A percentile compares a stretch with the other conserved stretches of the same genome.
phyloP scores from a whole-genome alignment of 257 asterid genomes.

The Cinchona pubescens region DNA sequence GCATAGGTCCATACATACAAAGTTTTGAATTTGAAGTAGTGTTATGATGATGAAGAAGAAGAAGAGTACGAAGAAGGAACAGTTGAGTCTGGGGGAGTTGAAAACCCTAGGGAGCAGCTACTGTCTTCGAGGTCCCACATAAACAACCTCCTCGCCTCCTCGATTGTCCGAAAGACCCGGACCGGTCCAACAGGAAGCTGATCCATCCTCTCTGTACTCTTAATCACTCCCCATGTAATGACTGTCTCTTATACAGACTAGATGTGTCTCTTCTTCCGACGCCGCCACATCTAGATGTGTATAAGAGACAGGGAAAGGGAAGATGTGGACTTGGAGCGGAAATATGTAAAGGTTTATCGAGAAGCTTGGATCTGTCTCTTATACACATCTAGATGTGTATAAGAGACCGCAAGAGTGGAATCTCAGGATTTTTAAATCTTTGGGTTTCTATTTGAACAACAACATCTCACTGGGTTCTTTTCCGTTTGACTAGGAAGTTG shows the following conservation, averaged over 20 bases:
- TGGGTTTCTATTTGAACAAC: too few relatives aligned
- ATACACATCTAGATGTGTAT: too few relatives aligned
- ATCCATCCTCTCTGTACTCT: constrained; percentile 68
- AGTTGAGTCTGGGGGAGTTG: constrained; percentile 36
- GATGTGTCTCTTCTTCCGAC: background rate
- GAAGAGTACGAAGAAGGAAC: constrained; percentile 36
- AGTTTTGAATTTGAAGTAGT: too few relatives aligned
- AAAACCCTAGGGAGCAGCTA: constrained; percentile 65
- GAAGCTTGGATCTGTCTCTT: too few relatives aligned
- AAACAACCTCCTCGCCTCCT: constrained; percentile 80
- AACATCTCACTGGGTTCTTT: too few relatives aligned
- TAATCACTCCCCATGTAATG: constrained; percentile 72
- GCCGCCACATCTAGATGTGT: too few relatives aligned
- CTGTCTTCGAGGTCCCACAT: constrained; percentile 65
- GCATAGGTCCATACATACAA: too few relatives aligned
- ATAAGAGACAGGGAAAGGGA: too few relatives aligned
- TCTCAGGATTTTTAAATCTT: too few relatives aligned
- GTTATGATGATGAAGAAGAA: constrained; percentile 5
- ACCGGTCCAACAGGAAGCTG: constrained; percentile 42
- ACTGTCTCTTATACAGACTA: constrained; percentile 43
- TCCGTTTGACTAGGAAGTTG: constrained; percentile 83
- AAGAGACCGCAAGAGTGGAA: too few relatives aligned
- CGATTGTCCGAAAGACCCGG: constrained; percentile 11
- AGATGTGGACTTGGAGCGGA: too few relatives aligned
- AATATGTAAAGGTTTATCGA: too few relatives aligned